A percentile compares a stretch with the other conserved stretches of the same genome.
Evolutionary conservation across 2,329 filamentous ascomycete genomes (phyloP).

Genomic region (Nannizziopsis barbatae): DNA sequence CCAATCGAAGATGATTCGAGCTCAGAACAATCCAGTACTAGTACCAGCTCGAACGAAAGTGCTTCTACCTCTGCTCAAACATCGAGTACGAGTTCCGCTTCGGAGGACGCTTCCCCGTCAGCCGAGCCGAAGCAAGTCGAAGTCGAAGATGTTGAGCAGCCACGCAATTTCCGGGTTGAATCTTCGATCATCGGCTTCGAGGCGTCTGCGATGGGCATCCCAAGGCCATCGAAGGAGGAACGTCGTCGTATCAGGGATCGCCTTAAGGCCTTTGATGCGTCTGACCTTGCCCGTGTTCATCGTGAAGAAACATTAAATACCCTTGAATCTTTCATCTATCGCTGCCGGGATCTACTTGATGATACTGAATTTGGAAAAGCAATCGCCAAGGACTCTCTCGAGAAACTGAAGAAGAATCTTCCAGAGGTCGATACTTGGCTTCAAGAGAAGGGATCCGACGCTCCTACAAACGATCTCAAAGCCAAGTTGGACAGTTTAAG

Average conservation of each 20-base stretch:
- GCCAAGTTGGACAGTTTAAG: constrained; percentile 66
- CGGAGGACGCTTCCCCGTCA: constrained; percentile 40
- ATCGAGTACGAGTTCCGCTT: constrained; percentile 23
- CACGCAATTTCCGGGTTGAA: constrained; percentile 39
- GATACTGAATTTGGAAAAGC: constrained; percentile 61
- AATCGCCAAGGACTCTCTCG: constrained; percentile 58
- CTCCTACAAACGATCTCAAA: constrained; percentile 62
- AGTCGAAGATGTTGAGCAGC: constrained; percentile 25
- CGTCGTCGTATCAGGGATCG: constrained; percentile 53
- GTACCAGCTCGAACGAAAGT: constrained; percentile 28
- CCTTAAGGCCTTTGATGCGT: constrained; percentile 72
- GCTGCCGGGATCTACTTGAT: constrained; percentile 68
- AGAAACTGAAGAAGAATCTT: constrained; percentile 55
- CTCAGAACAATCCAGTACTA: constrained; percentile 39
- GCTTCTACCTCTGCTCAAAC: constrained; percentile 37
- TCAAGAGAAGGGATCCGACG: constrained; percentile 70
- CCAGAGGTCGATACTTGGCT: constrained; percentile 75
- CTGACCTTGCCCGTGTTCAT: constrained; percentile 63
- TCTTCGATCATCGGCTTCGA: constrained; percentile 42
- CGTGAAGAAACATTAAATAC: constrained; percentile 84
- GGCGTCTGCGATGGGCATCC: constrained; percentile 37
- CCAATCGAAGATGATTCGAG: constrained; percentile 49
- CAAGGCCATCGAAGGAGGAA: constrained; percentile 27
- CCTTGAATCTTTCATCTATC: constrained; percentile 89
- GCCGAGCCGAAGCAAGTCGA: constrained; percentile 30